Evolutionary conservation across 768 basidiomycete species (phyloP), one percentile per base, ranked within the genome.

Genomic region (Pisolithus marmoratus): DNA sequence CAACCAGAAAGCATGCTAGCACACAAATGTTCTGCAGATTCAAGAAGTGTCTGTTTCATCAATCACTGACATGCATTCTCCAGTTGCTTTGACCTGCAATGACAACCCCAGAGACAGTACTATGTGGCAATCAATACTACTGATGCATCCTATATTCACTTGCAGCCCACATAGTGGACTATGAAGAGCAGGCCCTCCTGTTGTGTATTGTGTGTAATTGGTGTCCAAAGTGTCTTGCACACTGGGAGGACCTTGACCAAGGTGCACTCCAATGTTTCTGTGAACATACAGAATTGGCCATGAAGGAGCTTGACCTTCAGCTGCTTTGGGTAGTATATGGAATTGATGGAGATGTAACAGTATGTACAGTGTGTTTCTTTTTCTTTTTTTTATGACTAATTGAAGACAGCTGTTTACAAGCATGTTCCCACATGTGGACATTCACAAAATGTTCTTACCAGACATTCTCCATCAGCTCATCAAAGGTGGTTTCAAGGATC

Each of bases 381-480:
- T 24, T 9, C 24, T 34, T 34, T 27, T 23, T 43, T 24, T 34
- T 12, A 9, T 44, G 43, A 44, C 43, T 44, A 5, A 44, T 27
- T 15, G 14, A 44, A 15, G 43, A 22, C 43, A 44, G 43, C 26
- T 5, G 11, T 44, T 44, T 44, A 44, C 43, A 44, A 44, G n/a
- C 17, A 17, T 15, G 14, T 44, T 44, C 17, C 46, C 31, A 36
- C 17, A 8, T 36, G 31, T 17, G 8, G 54, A 78, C 56, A 77
- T 79, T 40, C 73, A 70, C 51, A 0, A 17, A 0, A 65, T 52
- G 22, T 50, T 78, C 20, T 72, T 70, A 0, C 67, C 70, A n/a
- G 62, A 75, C 62, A 43, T 76, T 20, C 70, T 78, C 15, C 76
- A 80, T 52, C 74, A 77, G 56, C 60, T 79, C 0, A 67, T 76